Base-by-base conservation (phyloP, 176 grass and related monocot species). In the Microstegium vimineum region DNA sequence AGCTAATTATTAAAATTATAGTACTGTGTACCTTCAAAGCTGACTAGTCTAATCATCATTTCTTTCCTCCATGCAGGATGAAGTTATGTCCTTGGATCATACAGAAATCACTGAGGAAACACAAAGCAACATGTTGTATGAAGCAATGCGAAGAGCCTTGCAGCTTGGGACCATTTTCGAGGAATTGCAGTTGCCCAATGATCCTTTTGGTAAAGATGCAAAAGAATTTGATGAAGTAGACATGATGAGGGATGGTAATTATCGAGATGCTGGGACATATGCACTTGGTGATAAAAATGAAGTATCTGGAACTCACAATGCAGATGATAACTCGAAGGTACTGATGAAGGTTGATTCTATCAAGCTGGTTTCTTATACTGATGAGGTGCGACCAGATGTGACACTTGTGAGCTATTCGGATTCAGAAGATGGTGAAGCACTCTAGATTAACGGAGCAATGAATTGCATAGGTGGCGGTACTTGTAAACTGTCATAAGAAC, bases 71-170 rank as follows among this genome's bases (percentile, higher is more conserved):
- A 12, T 68, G 22, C 13, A 80, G 63, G 30, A 66, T 33, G 62
- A 67, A 51, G 18, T 23, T 6, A 7, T n/a, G 18, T n/a, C 61
- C 28, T 17, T 5, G 20, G 18, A 47, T 54, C 23, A 80, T 26
- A 75, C 31, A 23, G 14, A 57, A 45, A 81, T 5, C 36, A 45
- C 20, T 27, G 20, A 38, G 43, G 69, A 67, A 41, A 32, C 34
- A 22, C 45, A 67, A 33, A 22, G 18, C 10, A 5, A 56, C 2
- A 40, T 33, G 16, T 20, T 36, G 5, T 81, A 42, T 66, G 27
- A 31, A 43, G 84, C 34, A 20, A 81, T 81, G 61, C 61, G 36
- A 46, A 81, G 46, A 81, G 78, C 85, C 27, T 75, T 81, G 49
- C 70, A 28, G 22, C 17, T 28, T 60, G 47, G 78, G 4, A 43